phyloP scores from a whole-genome alignment of 805 yeast genomes.

The Kodamaea kakaduensis region DNA sequence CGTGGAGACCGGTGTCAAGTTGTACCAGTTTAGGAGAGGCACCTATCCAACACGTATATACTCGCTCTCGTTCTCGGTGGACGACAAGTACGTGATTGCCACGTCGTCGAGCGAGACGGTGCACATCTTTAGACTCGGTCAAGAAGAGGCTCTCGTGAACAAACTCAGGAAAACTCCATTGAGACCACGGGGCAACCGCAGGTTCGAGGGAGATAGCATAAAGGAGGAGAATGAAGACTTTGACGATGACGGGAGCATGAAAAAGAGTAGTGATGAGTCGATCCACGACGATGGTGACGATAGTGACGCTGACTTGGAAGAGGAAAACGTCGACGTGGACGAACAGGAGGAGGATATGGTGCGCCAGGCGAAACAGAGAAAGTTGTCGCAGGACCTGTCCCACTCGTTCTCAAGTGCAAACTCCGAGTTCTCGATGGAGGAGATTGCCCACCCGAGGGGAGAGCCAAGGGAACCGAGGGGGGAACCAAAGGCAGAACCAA shows the following conservation, averaged over 20 bases:
- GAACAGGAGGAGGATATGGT: slow-evolving; percentile 20
- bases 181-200: slow-evolving; percentile 11
- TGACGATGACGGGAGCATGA: slow-evolving; percentile 11
- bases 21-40: slow-evolving; percentile 79
- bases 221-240: slow-evolving; percentile 16
- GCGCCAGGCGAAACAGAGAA: slow-evolving; percentile 25
- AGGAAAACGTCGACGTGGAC: slow-evolving; percentile 22
- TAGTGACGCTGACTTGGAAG: slow-evolving; percentile 17
- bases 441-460: slow-evolving; percentile 6
- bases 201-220: slow-evolving; percentile 25
- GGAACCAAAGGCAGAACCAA: slow-evolving; percentile 51
- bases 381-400: slow-evolving; percentile 36
- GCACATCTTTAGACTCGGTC: slow-evolving; percentile 79
- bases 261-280: slow-evolving; percentile 13
- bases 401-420: slow-evolving; percentile 28
- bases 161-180: slow-evolving; percentile 19
- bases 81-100: slow-evolving; percentile 71
- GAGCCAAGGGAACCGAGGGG: slow-evolving; percentile 5
- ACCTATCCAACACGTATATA: slow-evolving; percentile 78
- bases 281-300: slow-evolving; percentile 15
- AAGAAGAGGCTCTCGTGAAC: slow-evolving; percentile 39
- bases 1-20: slow-evolving; percentile 56
- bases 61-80: slow-evolving; percentile 70
- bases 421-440: slow-evolving; percentile 23
- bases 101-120: slow-evolving; percentile 88